Conservation (phyloP, 495 filamentous ascomycete genomes). For the Hypomontagnella submonticulosa region DNA sequence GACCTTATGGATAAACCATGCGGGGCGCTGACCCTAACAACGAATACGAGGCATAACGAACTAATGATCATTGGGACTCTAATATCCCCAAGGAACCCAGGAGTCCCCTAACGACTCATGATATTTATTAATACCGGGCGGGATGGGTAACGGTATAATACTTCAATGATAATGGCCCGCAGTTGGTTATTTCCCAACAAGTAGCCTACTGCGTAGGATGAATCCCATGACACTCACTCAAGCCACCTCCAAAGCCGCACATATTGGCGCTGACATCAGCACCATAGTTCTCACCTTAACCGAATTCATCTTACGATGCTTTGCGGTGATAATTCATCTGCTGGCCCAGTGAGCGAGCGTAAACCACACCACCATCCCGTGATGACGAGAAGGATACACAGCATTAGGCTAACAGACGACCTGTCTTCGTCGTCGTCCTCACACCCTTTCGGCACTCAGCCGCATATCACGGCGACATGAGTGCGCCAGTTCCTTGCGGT, state of each 20-base stretch:
- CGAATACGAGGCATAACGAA: conserved; percentile 31
- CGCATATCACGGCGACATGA: not conserved
- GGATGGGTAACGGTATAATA: conserved; percentile 2
- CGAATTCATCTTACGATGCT: conserved; percentile 1
- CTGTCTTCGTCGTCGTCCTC: not conserved
- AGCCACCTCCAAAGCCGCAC: conserved; percentile 13
- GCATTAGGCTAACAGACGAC: conserved; percentile 5
- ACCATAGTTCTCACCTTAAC: conserved; percentile 8
- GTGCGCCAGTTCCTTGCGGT: not conserved
- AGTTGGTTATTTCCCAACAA: not conserved
- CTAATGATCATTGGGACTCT: conserved; percentile 24
- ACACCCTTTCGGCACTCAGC: conserved; percentile 24
- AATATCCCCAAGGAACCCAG: not conserved
- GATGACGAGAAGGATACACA: conserved; percentile 18
- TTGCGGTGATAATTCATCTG: not conserved
- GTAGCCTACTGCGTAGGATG: conserved; percentile 15
- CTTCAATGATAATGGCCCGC: conserved; percentile 16
- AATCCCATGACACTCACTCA: conserved; percentile 18
- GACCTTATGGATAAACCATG: conserved; percentile 11
- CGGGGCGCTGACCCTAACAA: conserved; percentile 6
- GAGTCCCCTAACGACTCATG: conserved; percentile 1
- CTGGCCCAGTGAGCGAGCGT: conserved; percentile 4
- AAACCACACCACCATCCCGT: conserved; percentile 8
- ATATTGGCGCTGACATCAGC: conserved; percentile 34
- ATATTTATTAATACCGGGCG: not conserved